Evolutionary conservation across 768 basidiomycete species (phyloP), one percentile per base, ranked within the genome.

Genomic region (Tephrocybe sp.): DNA sequence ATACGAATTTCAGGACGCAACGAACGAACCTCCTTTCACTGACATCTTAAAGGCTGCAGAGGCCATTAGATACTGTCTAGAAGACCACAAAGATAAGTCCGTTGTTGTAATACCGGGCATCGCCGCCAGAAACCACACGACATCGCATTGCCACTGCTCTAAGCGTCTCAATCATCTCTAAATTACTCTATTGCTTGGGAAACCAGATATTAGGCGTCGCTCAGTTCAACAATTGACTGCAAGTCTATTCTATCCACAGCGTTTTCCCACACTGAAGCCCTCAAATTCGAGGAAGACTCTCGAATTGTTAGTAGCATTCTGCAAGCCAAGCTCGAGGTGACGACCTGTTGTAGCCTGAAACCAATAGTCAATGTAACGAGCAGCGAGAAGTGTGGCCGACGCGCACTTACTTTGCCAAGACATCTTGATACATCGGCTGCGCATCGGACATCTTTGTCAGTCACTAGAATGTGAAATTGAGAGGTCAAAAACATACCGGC

Each of bases 331-430:
- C 5, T 46, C 26, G 45, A 46, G 45, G 14, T 35, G 13, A 46
- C 20, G 6, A 20, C 16, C 30, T 46, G 45, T 11, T 46, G 45
- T 9, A 46, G 2, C 17, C 45, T 46, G 35, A 12, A 7, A 33
- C 8, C 2, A 7, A 35, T 13, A n/a, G 14, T 35, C n/a, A 9
- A 35, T 32, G 8, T 26, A 26, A n/a, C n/a, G n/a, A n/a, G n/a
- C n/a, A n/a, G n/a, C n/a, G n/a, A n/a, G n/a, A n/a, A n/a, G n/a
- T n/a, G n/a, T n/a, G n/a, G n/a, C n/a, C n/a, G n/a, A n/a, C n/a
- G n/a, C n/a, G n/a, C n/a, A n/a, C n/a, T n/a, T n/a, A 48, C 47
- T n/a, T 39, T 14, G 47, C 38, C 22, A 48, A 39, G 22, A 48
- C 19, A 13, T 40, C 19, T 26, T 19, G 19, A n/a, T 48, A 39